Evolutionary conservation across 257 asterid genomes (phyloP), one percentile per base, ranked within the genome.

Genomic region (Rhazya stricta): DNA sequence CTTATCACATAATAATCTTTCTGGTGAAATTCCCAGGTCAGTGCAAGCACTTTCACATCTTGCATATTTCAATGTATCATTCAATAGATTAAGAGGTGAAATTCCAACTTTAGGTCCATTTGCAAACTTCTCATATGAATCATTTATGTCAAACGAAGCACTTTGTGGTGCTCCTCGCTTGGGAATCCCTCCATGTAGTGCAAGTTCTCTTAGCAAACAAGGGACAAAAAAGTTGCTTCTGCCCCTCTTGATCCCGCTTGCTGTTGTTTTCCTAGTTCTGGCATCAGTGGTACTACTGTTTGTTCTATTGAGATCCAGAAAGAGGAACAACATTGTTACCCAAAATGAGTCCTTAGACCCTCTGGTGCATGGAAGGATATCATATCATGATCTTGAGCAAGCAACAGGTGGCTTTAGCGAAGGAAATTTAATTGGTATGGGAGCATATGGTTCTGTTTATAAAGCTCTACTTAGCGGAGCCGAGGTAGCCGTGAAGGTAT

Each of bases 401-500:
- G 80, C 77, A 70, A 75, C 80, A 0, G 57, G 23, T 29, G 66
- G 76, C 4, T 80, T 76, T 51, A 72, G 78, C 21, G 53, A n/a
- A 23, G 60, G 37, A 30, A 80, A 56, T 21, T 45, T 80, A 65
- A 39, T 76, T 23, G 83, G 83, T 37, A 80, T 4, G 13, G 80
- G 83, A 5, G 62, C 39, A 58, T 80, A 62, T 27, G 77, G 80
- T 68, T 65, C 74, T 8, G 76, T 80, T 18, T 80, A 80, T 53
- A 76, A 63, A 71, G 74, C 67, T 37, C 15, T 36, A 13, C 63
- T 75, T 23, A 9, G 32, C 21, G 71, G 66, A 67, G 43, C 62
- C 16, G 60, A 63, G 32, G 39, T 80, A 37, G 83, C 76, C 6
- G 80, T 73, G 15, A 80, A 80, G 77, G 75, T 80, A 54, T 76